Conservation (phyloP, 306 rosid species). For the Corylus heterophylla region DNA sequence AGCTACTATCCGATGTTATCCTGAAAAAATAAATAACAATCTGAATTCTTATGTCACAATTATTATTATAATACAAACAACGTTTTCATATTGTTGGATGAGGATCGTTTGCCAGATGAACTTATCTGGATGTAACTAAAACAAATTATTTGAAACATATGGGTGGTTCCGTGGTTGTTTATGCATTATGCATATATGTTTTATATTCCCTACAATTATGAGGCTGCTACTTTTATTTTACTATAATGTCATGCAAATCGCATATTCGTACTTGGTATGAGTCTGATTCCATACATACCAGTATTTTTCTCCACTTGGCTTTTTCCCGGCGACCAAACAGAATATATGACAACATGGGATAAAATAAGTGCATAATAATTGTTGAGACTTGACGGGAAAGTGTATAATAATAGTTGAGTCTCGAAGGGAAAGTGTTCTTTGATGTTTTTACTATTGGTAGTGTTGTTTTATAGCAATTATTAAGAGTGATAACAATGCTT, state of each 20-base stretch:
- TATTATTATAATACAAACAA: conserved; percentile 21
- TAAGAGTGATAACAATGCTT: too few relatives aligned
- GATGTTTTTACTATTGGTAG: too few relatives aligned
- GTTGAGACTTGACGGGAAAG: too few relatives aligned
- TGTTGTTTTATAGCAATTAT: too few relatives aligned
- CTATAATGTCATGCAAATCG: neutral
- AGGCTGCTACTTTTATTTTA: conserved; percentile 1
- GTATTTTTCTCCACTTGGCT: neutral
- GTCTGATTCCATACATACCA: neutral
- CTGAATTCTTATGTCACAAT: neutral
- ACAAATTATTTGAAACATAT: conserved; percentile 20
- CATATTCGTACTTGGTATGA: conserved; percentile 7
- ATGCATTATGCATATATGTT: neutral
- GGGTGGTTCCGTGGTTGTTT: conserved; percentile 1
- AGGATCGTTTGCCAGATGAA: conserved; percentile 54
- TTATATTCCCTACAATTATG: conserved; percentile 31
- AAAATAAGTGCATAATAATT: too few relatives aligned
- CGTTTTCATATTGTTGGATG: conserved; percentile 49
- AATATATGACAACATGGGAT: too few relatives aligned
- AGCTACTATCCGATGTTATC: conserved; percentile 27
- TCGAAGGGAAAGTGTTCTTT: too few relatives aligned
- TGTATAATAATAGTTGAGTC: too few relatives aligned
- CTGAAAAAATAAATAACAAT: neutral
- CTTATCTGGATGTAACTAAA: conserved; percentile 56
- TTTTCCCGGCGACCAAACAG: neutral